Evolutionary conservation across 2,329 filamentous ascomycete species (phyloP), one percentile per base, ranked within the genome.

Genomic region (Colletotrichum magnum): DNA sequence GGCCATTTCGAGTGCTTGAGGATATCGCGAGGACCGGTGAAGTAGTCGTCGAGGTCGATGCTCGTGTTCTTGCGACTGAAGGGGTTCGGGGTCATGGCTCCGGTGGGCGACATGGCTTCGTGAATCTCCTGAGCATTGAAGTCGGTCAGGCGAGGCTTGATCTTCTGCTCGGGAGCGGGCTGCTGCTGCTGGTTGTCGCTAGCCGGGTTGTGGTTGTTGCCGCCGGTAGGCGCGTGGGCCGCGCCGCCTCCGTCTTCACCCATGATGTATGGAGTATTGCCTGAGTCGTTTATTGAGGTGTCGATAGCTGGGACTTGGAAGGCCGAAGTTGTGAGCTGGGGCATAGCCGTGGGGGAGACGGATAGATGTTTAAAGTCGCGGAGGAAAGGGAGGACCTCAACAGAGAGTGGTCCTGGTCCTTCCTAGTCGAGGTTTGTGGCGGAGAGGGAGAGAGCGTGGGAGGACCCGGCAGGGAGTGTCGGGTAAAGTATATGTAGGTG

Each of bases 1-100:
- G 93, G 93, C 86, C 92, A 91, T 84, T 93, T 94, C 21, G 92
- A 94, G 79, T 94, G 92, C 75, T 88, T 88, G 67, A 89, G 85
- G 72, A 93, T 87, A 77, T 94, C 89, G 70, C 91, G 87, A 58
- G 93, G 93, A 13, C 89, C 89, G 57, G 77, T 87, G 75, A 91
- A 91, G 77, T 91, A 90, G 71, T 90, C 88, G 69, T 89, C 88
- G 56, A 90, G 72, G 41, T 88, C 85, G 69, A 85, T 77, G 15
- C 79, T 79, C 16, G 75, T 77, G 59, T 72, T 71, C 36, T 77
- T 79, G 48, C 77, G 77, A 45, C 75, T 76, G 68, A 79, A 80
- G 43, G 75, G 72, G 48, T 76, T 73, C 9, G 75, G 75, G 41
- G 79, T 72, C 56, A 75, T 69, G 41, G 78, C 77, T 0, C 76